Evolutionary conservation across 257 asterid species (phyloP), one percentile per base, ranked within the genome.

Genomic region (Forsythia viridissima): DNA sequence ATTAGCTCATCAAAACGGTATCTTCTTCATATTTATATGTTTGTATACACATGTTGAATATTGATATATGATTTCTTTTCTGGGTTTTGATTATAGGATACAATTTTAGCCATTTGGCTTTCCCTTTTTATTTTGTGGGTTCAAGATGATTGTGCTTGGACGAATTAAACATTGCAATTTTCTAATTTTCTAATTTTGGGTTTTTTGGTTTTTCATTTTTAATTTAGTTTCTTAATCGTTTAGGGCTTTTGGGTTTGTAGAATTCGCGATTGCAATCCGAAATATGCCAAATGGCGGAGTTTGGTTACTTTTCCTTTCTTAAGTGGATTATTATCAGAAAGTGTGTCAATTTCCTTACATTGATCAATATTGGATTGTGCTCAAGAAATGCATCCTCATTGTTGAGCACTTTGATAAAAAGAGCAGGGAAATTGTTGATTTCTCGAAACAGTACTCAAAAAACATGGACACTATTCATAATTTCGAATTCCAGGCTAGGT

Each of bases 11-110:
- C 3, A 36, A 21, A 70, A 51, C 70, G 85, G 83, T 71, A 72
- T 77, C 43, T 73, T 74, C 76, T 65, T 61, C 9, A 57, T 16
- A 8, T 4, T 2, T 69, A 11, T 70, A 34, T 69, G 46, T 48
- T 3, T 73, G 48, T 30, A 39, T 16, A 61, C 16, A 21, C 12
- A 37, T 39, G 39, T 13, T 24, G 9, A 6, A 6, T 57, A 11
- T 63, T 2, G 3, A 30, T 9, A 3, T 59, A n/a, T 30, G 39
- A 30, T 48, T 34, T 51, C 37, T 38, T 77, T 36, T 57, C 6
- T 52, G 75, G 76, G 83, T 75, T 85, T 84, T 30, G 40, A 59
- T 59, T 59, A 59, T 78, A 48, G 66, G 79, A 12, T 42, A 52
- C 8, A 43, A 59, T 20, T 59, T 13, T 4, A 20, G 67, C 36